Percentiles rank a stretch among this genome's conserved stretches.
Evolutionary conservation across 352 stramenopile genomes (phyloP).

Genomic region (Plasmopara viticola): DNA sequence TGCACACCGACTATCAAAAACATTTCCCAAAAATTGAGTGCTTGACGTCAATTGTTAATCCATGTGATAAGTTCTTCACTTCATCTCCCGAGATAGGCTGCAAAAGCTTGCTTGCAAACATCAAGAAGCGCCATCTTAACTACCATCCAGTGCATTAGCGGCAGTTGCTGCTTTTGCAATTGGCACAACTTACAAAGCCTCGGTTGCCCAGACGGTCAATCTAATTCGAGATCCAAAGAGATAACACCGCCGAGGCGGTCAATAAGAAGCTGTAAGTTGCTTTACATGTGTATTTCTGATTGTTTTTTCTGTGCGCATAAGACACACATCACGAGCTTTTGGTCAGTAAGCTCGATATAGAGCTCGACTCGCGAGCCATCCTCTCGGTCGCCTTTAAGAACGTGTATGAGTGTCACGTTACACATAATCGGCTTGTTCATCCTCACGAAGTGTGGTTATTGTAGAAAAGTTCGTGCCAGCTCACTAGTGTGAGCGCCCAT

Average conservation of each 20-base stretch:
- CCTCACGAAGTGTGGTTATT: no score
- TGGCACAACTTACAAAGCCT: background rate
- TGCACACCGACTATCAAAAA: background rate
- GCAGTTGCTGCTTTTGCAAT: background rate
- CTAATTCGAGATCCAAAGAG: background rate
- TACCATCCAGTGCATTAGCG: background rate
- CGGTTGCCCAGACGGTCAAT: background rate
- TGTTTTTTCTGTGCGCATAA: background rate
- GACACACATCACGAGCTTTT: background rate
- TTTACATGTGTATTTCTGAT: background rate
- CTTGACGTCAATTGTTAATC: background rate
- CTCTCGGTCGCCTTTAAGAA: background rate
- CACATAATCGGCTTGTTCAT: background rate
- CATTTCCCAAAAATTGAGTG: background rate
- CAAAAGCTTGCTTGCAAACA: background rate
- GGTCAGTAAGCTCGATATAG: background rate
- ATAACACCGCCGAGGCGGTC: background rate
- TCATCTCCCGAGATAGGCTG: background rate
- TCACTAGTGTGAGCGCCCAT: background rate
- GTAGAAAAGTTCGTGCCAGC: no score
- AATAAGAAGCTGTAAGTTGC: background rate
- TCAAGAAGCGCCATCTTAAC: background rate
- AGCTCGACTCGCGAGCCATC: background rate
- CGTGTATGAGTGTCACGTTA: background rate
- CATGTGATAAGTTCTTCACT: background rate